These are phyloP conservation scores for Alternaria conjuncta DNA, from an alignment of 2,329 filamentous ascomycete genomes.

Conservation along the genomic window DNA sequence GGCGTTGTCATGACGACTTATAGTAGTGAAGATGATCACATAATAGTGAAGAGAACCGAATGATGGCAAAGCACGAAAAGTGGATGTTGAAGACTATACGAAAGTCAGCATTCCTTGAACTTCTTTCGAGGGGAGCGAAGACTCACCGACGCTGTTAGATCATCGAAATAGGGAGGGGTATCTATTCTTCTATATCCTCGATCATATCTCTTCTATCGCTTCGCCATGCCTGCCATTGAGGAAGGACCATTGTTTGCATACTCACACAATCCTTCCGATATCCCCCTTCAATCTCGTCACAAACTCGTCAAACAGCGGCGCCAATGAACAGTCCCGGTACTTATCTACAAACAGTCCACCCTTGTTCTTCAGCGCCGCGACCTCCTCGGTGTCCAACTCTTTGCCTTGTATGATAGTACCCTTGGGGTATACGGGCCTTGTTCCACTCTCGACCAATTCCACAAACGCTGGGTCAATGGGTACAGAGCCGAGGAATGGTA, in stretches of 20 bases:
- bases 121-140: not conserved
- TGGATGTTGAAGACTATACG: not conserved
- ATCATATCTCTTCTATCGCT: not conserved
- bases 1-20: not conserved
- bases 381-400: slow-evolving; percentile 33
- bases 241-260: not conserved
- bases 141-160: not conserved
- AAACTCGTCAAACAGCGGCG: slow-evolving; percentile 71
- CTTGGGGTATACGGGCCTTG: slow-evolving; percentile 70
- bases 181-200: not conserved
- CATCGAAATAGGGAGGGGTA: not conserved
- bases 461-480: slow-evolving; percentile 95
- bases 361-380: slow-evolving; percentile 26
- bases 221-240: too few relatives aligned
- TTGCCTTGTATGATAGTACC: slow-evolving; percentile 61
- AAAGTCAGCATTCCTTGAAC: not conserved
- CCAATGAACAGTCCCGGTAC: slow-evolving; percentile 74
- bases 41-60: not conserved
- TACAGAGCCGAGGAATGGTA: slow-evolving; percentile 83
- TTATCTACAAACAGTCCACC: slow-evolving; percentile 67
- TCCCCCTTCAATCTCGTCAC: slow-evolving; percentile 59
- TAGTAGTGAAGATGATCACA: not conserved
- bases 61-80: not conserved
- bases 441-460: slow-evolving; percentile 77
- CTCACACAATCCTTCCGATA: slow-evolving; percentile 23